Evolutionary conservation across 1,139 yeast species (phyloP).

Genomic region (Pichia inconspicua): DNA sequence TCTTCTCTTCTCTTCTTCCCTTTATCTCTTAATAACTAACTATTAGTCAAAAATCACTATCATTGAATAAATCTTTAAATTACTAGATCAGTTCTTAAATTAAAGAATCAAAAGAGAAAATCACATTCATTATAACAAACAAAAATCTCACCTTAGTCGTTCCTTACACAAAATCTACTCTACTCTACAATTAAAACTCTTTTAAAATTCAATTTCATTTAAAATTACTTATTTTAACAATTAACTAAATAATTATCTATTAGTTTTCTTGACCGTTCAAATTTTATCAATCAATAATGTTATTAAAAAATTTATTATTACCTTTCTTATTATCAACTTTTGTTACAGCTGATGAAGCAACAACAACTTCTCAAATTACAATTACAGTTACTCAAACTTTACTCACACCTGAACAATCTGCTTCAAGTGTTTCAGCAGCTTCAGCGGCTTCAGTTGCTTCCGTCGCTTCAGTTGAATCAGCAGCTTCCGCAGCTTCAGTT

Average conservation of each 20-base stretch:
- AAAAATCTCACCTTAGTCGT: constrained; percentile 24
- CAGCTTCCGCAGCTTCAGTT: constrained; percentile 10
- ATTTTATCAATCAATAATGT: constrained; percentile 15
- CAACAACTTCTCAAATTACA: constrained; percentile 37
- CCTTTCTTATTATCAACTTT: constrained; percentile 22
- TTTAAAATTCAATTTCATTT: neutral
- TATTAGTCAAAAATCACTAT: too few species aligned
- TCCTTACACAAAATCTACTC: constrained; percentile 15
- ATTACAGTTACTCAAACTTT: constrained; percentile 25
- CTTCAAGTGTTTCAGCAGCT: constrained; percentile 7
- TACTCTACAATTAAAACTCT: neutral
- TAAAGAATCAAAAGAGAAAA: too few species aligned
- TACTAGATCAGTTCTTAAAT: too few species aligned
- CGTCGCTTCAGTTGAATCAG: constrained; percentile 12
- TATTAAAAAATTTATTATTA: constrained; percentile 22
- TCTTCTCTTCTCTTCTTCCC: too few species aligned
- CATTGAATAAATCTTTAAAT: too few species aligned
- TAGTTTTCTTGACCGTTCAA: constrained; percentile 2
- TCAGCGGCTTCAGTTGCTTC: constrained; percentile 8
- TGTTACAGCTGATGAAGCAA: constrained; percentile 33
- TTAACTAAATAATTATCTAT: neutral
- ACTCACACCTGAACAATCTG: constrained; percentile 26
- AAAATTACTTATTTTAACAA: neutral
- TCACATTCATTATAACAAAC: too few species aligned
- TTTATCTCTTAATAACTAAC: too few species aligned